Evolutionary conservation across 2,329 filamentous ascomycete species (phyloP), one percentile per base, ranked within the genome.

Genomic region (Phialemonium atrogriseum): DNA sequence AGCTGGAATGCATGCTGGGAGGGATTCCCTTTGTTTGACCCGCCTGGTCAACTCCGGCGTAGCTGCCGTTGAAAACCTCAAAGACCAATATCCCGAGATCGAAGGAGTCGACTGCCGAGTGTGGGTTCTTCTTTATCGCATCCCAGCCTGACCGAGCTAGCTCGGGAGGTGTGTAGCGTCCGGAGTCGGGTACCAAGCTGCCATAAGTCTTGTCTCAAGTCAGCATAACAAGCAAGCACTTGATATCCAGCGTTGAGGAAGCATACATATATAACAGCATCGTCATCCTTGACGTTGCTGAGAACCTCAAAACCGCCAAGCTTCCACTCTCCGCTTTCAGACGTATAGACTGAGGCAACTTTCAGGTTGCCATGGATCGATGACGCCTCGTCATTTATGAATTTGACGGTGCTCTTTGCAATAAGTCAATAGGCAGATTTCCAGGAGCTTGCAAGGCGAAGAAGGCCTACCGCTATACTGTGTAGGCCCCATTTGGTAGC

Each of bases 261-360:
- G 30, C 54, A 12, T 44, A 85, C 80, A 52, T 93, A 95, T 50
- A 98, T 88, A 28, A 94, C 69, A 8, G 88, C 86, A 46, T 96
- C 86, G 39, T 96, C 88, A 35, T 96, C 91, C 49, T 95, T 96
- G 61, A 96, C 80, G 22, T 83, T 95, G 59, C 88, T 96, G 37
- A 96, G 58, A 5, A 94, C 73, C 44, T 98, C 91, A 45, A 98
- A 94, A 1, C 91, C 91, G 13, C 83, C 88, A 2, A 98, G 64
- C 51, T 93, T 96, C 91, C 91, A 98, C 60, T 98, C 91, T 36
- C 91, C 91, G 50, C 91, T 95, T 52, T 96, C 89, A 38, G 86
- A 87, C 4, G 85, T 91, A 57, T 88, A 98, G 42, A 98, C 70
- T 0, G 89, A 94, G 1, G 84, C 83, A 13, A 84, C 82, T 40